Base-by-base conservation (phyloP, 805 yeast genomes). In the Candida suzukii region DNA sequence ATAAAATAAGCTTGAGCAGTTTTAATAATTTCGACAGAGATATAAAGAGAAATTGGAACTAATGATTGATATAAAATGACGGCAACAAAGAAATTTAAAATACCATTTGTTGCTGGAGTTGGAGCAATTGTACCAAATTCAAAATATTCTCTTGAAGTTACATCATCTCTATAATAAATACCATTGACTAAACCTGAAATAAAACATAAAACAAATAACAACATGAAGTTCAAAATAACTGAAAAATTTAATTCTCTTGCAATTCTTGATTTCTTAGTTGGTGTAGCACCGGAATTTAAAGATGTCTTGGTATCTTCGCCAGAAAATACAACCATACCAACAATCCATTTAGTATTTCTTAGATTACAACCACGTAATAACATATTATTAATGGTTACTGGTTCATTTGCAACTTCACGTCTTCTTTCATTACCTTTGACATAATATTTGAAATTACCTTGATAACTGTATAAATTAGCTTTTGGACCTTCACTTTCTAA, bases 41-140 rank as follows among this genome's bases (percentile, higher is more conserved):
- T 78, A 57, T 83, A 84, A 42, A 84, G 71, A 3, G 95, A 84
- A 49, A 84, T 83, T 10, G 95, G 95, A 34, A 84, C 87, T 61
- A 84, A 66, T 2, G 86, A 72, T 62, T 85, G 93, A 56, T 83
- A 80, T 50, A 84, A 67, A 54, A 84, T 82, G 49, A 84, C 67
- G 2, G 81, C 78, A 25, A 85, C 91, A 60, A 80, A 80, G 54
- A 83, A 85, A 14, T 78, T 70, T 36, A 83, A 72, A 8, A 79
- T 57, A 40, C 90, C 95, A 50, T 78, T 80, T 9, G 71, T 70
- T 1, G 86, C 76, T 0, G 91, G 66, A 3, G 75, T 61, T 51
- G 52, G 47, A 2, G 78, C 83, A 51, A 70, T 70, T 1, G 86
- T 74, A 27, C 76, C 76, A 46, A 67, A 78, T 46, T 84, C 93